phyloP scores from a whole-genome alignment of 208 protist genomes.

The Tritrichomonas foetus region DNA sequence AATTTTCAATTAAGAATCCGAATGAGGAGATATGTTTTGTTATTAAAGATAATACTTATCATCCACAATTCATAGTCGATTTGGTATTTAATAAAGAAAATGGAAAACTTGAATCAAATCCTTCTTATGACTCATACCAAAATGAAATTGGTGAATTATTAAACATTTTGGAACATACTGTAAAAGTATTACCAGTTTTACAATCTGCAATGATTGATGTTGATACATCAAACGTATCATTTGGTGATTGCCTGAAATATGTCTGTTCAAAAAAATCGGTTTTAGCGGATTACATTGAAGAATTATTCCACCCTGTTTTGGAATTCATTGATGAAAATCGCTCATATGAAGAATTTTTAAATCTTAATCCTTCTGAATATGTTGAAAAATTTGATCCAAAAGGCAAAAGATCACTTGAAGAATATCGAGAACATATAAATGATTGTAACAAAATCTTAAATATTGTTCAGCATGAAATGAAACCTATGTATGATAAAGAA shows the following conservation, averaged over 20 bases:
- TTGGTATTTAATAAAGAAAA: constrained; percentile 4
- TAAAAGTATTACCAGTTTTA: background rate
- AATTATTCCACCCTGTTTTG: background rate
- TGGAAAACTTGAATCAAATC: background rate
- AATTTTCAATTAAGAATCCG: background rate
- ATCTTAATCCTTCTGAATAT: background rate
- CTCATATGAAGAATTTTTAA: background rate
- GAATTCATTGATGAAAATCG: background rate
- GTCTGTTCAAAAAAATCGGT: background rate
- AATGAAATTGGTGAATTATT: background rate
- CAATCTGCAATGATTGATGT: background rate
- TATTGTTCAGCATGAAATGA: background rate
- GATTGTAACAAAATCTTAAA: background rate
- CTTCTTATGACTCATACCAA: background rate
- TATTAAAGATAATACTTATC: background rate
- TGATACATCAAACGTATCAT: constrained; percentile 17
- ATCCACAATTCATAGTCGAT: background rate
- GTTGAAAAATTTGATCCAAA: constrained; percentile 16
- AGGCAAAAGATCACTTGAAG: background rate
- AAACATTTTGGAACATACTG: background rate
- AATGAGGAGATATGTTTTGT: too few relatives aligned
- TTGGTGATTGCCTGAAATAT: background rate
- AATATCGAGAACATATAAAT: background rate
- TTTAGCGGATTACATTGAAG: background rate
- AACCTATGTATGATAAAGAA: background rate